Base-by-base conservation (phyloP, 495 filamentous ascomycete species). In the Aspergillus ostianus region DNA sequence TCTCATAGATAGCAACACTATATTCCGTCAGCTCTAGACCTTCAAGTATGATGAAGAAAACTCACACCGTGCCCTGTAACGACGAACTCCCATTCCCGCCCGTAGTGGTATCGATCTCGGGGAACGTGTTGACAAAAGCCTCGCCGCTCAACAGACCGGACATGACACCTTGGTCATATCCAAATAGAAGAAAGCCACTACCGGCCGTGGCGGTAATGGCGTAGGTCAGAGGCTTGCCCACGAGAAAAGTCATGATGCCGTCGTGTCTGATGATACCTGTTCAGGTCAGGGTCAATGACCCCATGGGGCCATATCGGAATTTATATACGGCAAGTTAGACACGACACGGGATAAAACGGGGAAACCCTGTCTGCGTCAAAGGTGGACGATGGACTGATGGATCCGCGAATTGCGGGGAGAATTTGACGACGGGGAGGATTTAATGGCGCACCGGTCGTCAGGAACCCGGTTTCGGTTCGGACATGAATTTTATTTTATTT, bases 161-260 rank as follows among this genome's bases (percentile, higher is more conserved):
- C 71, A 77, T 77, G 9, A 78, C 76, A 63, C 74, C 74, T 62
- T 78, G 76, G 41, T 78, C 76, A 62, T 79, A 79, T 12, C 76
- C 76, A 55, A 79, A 79, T 58, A 77, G 72, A 51, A 78, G 58
- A 57, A 78, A 78, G 23, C 75, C 73, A 60, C 71, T 73, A 9
- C 71, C 70, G 50, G 71, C 75, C 54, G 72, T 73, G 65, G 74
- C 69, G 18, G 71, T 78, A 49, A 78, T 78, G 60, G 71, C 69
- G 56, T 61, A 61, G 13, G 61, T 61, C 29, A 74, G 58, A 2
- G 59, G 53, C 56, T 59, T 45, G n/a, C 72, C 72, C 32, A 67
- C 62, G 29, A 74, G 68, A 57, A 68, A 57, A 46, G 65, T 64
- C 70, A 68, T 70, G 53, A 27, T 53, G 27, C 29, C 29, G 29